Evolutionary conservation across 305 asterid genomes (phyloP).

Genomic region (Striga hermonthica): DNA sequence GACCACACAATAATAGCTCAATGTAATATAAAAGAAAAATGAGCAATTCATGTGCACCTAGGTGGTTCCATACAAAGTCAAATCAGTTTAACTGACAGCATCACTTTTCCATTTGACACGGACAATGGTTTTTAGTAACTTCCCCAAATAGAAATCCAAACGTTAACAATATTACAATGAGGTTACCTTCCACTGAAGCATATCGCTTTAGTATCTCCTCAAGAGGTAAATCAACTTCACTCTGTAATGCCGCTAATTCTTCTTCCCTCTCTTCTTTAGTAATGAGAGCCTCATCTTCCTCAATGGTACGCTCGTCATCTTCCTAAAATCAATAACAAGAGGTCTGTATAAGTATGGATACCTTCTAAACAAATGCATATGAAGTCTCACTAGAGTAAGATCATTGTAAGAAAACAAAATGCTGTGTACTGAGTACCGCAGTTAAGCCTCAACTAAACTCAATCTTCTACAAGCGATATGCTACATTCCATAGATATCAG

Average conservation of each 20-base stretch:
- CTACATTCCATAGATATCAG: too few relatives aligned
- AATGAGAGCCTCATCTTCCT: constrained; percentile 91
- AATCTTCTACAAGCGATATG: constrained; percentile 3
- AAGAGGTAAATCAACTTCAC: constrained; percentile 83
- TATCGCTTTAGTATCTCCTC: constrained; percentile 86
- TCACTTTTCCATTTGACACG: constrained; percentile 22
- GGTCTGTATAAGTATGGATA: constrained; percentile 31
- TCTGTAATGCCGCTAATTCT: constrained; percentile 79
- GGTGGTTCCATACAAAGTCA: constrained; percentile 15
- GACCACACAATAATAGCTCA: neutral
- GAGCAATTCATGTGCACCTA: neutral
- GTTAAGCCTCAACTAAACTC: constrained; percentile 27
- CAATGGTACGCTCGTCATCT: constrained; percentile 97
- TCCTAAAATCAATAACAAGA: constrained; percentile 60
- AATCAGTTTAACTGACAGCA: too few relatives aligned
- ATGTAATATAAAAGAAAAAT: neutral
- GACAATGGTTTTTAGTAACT: constrained; percentile 20
- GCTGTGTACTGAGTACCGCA: constrained; percentile 17
- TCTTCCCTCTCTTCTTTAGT: constrained; percentile 94
- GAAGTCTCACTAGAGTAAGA: constrained; percentile 10
- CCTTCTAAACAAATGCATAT: constrained; percentile 15
- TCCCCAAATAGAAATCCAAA: constrained; percentile 8
- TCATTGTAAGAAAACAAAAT: constrained; percentile 3
- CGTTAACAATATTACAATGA: constrained; percentile 8
- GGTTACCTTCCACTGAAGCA: constrained; percentile 54